A percentile compares a stretch with the other conserved stretches of the same genome.
Evolutionary conservation across 2,329 filamentous ascomycete genomes (phyloP).

Genomic region (Hypoxylon sp.): DNA sequence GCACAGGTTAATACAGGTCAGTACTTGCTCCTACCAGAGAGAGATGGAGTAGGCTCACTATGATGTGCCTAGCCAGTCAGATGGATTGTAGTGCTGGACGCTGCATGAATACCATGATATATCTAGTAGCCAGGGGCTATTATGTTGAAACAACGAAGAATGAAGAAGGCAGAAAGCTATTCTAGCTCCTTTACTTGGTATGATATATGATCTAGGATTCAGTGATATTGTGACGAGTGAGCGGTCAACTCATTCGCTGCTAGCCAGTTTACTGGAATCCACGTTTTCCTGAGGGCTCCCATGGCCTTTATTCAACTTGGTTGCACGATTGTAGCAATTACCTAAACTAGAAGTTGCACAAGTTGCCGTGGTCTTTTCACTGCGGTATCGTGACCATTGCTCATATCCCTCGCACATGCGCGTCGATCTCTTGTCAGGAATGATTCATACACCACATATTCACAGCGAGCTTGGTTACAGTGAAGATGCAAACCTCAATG

Average conservation of each 20-base stretch:
- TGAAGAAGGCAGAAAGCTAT: not conserved
- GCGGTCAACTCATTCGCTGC: not conserved
- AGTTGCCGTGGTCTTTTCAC: conserved; percentile 11
- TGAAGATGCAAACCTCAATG: conserved; percentile 1
- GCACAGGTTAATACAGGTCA: not conserved
- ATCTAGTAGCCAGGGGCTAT: not conserved
- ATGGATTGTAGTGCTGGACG: not conserved
- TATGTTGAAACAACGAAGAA: not conserved
- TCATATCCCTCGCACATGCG: not conserved
- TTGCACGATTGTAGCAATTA: conserved; percentile 1
- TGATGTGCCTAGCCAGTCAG: not conserved
- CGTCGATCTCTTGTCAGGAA: not conserved
- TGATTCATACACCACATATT: conserved; percentile 8
- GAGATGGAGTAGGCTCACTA: not conserved
- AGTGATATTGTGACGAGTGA: not conserved
- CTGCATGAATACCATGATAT: not conserved
- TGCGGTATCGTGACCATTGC: conserved; percentile 7
- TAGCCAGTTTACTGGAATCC: not conserved
- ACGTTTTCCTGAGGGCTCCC: not conserved
- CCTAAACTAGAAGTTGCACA: conserved; percentile 4
- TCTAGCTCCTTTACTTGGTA: not conserved
- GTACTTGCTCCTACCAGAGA: not conserved
- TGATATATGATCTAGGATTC: not conserved
- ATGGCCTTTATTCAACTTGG: conserved; percentile 2
- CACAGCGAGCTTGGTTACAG: not conserved